Conservation (phyloP, 768 basidiomycete genomes). For the Panellus pusillus region DNA sequence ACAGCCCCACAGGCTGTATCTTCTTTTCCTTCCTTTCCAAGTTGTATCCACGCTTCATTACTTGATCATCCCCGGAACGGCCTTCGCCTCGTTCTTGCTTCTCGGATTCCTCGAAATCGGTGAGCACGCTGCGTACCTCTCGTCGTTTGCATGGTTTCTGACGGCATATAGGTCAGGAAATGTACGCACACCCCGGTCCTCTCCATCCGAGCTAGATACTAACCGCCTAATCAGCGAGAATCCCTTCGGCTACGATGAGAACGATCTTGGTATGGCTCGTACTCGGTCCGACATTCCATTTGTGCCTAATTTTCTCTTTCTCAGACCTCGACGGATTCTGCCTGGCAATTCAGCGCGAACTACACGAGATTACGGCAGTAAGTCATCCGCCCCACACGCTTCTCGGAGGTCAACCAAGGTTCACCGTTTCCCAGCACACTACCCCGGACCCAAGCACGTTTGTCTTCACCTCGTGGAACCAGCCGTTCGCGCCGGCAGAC, state of each 20-base stretch:
- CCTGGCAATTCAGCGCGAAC: conserved; percentile 61
- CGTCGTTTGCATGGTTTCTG: background rate
- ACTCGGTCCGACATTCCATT: background rate
- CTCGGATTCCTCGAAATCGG: conserved; percentile 70
- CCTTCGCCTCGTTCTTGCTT: conserved; percentile 62
- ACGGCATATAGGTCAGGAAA: conserved; percentile 42
- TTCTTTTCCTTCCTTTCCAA: conserved; percentile 51
- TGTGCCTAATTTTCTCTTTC: conserved; percentile 9
- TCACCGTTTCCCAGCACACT: conserved; percentile 45
- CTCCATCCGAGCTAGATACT: background rate
- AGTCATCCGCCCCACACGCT: conserved; percentile 25
- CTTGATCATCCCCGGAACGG: conserved; percentile 60
- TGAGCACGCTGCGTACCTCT: background rate
- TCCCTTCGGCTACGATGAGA: conserved; percentile 67
- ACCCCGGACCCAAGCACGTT: conserved; percentile 50
- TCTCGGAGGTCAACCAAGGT: conserved; percentile 7
- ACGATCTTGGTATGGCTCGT: conserved; percentile 53
- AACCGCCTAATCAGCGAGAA: conserved; percentile 46
- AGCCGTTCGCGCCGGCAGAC: conserved; percentile 71
- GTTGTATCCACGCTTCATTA: conserved; percentile 41
- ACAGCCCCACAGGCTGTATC: conserved; percentile 30
- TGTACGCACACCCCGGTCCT: conserved; percentile 34
- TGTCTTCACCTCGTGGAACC: conserved; percentile 59
- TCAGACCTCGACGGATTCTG: conserved; percentile 69
- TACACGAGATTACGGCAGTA: conserved; percentile 73